Base-by-base conservation (phyloP, 108 stramenopile genomes). In the Asterionellopsis glacialis region DNA sequence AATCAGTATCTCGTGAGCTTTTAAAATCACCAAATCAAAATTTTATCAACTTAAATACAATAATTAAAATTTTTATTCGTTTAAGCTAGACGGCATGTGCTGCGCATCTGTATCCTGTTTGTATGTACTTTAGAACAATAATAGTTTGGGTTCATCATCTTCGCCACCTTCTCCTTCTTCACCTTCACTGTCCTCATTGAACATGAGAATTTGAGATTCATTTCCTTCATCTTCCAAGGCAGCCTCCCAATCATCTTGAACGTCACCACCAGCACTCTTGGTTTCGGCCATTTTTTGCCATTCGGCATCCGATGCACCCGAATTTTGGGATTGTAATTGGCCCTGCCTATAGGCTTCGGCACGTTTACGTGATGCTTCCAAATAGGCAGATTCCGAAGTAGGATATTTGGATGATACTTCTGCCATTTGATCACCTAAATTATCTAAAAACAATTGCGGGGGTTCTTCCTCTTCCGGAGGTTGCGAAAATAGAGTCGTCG, bases 171-270 rank as follows among this genome's bases (percentile, higher is more conserved):
- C 50, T 0, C 24, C 27, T 16, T 22, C 38, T 1, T 65, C 64
- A 33, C 33, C n/a, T n/a, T n/a, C 33, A 24, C 51, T 52, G 7
- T 26, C 24, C 0, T 57, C 64, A 2, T 38, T 58, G 33, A 63
- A 62, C 62, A 79, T 73, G 41, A 73, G 62, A 50, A 73, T 67
- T 66, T 79, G 64, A 21, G 63, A 64, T 51, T 79, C 78, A 51
- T 79, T 73, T 13, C 74, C 79, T 1, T 74, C 73, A 51, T 80
- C 79, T 19, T 67, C 59, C n/a, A 39, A 25, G 11, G 73, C 70
- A 38, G 55, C 59, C 44, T 80, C 78, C 78, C 78, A 80, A 43
- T 80, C 78, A 51, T 80, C 78, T 41, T 63, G 49, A 28, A 66
- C 65, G 0, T 66, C 70, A 19, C 28, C 47, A 5, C 33, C 33